Conservation (phyloP, 331 rosid species). For the Quercus lobata region DNA sequence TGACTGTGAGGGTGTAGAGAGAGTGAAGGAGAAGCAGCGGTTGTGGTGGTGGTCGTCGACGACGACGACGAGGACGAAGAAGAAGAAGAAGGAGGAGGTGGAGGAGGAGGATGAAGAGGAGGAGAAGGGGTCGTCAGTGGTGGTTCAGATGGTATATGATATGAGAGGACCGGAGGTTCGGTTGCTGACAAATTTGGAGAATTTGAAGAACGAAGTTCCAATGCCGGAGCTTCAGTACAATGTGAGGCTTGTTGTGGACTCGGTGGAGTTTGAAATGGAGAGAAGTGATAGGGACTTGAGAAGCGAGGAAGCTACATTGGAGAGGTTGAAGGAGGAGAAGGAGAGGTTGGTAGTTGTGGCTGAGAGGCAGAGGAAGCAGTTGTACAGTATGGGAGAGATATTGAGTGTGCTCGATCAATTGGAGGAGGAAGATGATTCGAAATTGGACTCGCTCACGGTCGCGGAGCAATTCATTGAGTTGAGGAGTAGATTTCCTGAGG, state of each 20-base stretch:
- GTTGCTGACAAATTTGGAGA: constrained; percentile 70
- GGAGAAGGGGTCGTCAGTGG: constrained; percentile 56
- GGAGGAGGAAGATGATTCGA: constrained; percentile 50
- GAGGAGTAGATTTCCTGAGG: constrained; percentile 48
- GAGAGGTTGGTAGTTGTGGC: constrained; percentile 58
- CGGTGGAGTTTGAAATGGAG: constrained; percentile 80
- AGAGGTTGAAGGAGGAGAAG: constrained; percentile 69
- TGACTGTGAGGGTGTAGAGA: constrained; percentile 16
- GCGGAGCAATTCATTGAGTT: constrained; percentile 53
- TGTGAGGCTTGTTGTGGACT: constrained; percentile 55
- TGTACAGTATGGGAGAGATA: constrained; percentile 59
- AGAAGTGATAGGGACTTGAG: constrained; percentile 81
- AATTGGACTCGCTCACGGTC: constrained; percentile 67
- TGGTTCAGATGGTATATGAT: constrained; percentile 75
- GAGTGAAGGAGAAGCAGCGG: constrained; percentile 38
- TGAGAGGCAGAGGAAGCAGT: constrained; percentile 58
- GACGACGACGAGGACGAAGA: constrained; percentile 48
- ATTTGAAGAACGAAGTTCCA: constrained; percentile 74
- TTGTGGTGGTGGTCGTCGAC: constrained; percentile 44
- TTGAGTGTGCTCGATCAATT: constrained; percentile 45
- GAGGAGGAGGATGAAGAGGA: constrained; percentile 48
- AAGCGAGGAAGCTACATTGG: constrained; percentile 66
- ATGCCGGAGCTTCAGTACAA: constrained; percentile 97
- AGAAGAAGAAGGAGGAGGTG: constrained; percentile 38
- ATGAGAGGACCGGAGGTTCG: constrained; percentile 93